A percentile compares a stretch with the other conserved stretches of the same genome.
phyloP scores from a whole-genome alignment of 345 rosid species.

The Syzygium jambos region DNA sequence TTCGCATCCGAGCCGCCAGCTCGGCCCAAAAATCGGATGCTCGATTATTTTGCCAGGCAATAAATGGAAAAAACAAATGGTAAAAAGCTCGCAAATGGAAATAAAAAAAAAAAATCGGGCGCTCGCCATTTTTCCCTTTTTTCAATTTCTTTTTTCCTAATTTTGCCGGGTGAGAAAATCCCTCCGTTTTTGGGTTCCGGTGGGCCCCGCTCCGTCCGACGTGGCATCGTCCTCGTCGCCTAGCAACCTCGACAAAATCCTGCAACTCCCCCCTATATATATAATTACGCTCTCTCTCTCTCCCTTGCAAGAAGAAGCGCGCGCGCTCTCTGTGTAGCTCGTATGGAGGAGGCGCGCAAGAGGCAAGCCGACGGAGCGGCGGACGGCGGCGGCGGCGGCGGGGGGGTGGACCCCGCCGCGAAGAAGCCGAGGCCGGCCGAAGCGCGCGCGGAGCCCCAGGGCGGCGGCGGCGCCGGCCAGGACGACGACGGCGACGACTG shows the following conservation, averaged over 20 bases:
- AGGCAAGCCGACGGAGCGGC: not conserved
- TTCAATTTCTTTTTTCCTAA: not conserved
- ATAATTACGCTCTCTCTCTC: not conserved
- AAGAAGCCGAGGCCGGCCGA: constrained; percentile 4
- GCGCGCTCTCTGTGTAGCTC: not conserved
- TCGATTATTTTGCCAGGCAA: accelerated
- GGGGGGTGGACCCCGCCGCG: not conserved
- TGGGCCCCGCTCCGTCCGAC: not conserved
- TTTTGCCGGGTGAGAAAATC: not conserved
- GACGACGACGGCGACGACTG: constrained; percentile 20
- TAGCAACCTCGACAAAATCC: not conserved
- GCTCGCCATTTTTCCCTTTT: not conserved
- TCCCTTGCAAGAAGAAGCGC: not conserved
- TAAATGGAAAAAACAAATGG: not conserved
- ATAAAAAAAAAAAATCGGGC: not conserved
- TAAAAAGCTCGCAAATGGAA: not conserved
- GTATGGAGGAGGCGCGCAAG: constrained; percentile 24
- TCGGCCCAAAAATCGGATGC: not conserved
- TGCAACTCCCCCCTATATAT: not conserved
- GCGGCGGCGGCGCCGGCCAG: not conserved
- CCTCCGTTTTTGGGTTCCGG: not conserved
- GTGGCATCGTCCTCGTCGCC: not conserved
- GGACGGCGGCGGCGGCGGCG: not conserved
- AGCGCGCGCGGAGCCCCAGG: not conserved
- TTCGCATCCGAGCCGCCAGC: not conserved